phyloP scores from a whole-genome alignment of 176 grass and related monocot genomes.

The Aegilops longissima region DNA sequence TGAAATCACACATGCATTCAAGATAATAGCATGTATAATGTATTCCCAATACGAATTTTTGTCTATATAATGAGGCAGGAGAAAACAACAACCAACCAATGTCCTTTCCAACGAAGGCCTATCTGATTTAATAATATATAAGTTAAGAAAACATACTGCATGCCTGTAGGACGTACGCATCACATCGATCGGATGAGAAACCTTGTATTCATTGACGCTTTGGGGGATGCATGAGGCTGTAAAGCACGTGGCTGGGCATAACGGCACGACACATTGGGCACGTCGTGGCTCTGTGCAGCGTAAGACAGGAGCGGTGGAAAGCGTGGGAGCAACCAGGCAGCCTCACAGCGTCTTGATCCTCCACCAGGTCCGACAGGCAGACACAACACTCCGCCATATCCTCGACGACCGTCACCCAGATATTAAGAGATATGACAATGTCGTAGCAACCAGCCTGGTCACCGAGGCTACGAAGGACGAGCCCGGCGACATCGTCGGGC shows the following conservation, averaged over 20 bases:
- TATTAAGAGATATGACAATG: too few species aligned
- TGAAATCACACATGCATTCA: background rate
- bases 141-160: background rate
- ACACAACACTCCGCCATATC: too few species aligned
- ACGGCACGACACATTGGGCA: background rate
- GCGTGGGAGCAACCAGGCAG: background rate
- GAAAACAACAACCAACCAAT: background rate
- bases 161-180: too few species aligned
- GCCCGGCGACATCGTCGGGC: too few species aligned
- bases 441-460: too few species aligned
- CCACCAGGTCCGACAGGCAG: background rate
- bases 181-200: background rate
- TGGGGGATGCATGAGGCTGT: background rate
- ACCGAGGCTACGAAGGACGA: too few species aligned
- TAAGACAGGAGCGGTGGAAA: background rate
- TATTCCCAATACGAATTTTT: background rate
- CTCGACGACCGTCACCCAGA: too few species aligned
- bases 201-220: background rate
- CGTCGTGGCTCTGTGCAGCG: background rate
- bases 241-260: background rate
- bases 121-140: background rate
- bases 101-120: background rate
- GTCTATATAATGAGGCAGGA: too few species aligned
- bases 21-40: background rate
- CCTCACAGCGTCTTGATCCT: background rate